Conservation (phyloP, 306 rosid species). For the Castanospermum australe region DNA sequence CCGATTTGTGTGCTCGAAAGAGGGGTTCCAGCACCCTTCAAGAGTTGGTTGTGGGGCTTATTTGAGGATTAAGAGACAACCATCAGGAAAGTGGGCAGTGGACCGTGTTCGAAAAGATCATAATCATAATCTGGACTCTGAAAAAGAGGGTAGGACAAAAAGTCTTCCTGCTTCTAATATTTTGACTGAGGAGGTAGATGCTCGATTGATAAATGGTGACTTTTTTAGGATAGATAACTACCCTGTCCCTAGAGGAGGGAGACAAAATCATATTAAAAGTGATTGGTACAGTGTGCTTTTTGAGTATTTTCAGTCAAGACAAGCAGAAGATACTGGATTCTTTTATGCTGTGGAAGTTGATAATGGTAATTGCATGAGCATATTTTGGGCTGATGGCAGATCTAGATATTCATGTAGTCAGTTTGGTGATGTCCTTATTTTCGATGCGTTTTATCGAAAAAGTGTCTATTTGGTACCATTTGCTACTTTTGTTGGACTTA, state of each 20-base stretch:
- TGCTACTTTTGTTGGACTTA: conserved; percentile 85
- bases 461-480: conserved; percentile 76
- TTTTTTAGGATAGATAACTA: conserved; percentile 56
- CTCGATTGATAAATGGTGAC: conserved; percentile 60
- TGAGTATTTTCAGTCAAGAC: conserved; percentile 83
- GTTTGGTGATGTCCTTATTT: conserved; percentile 80
- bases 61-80: conserved; percentile 87
- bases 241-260: conserved; percentile 47
- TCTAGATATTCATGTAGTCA: conserved; percentile 90
- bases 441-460: conserved; percentile 81
- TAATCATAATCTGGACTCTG: conserved; percentile 73
- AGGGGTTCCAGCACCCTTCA: conserved; percentile 96
- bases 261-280: conserved; percentile 76
- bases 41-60: conserved; percentile 93
- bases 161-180: conserved; percentile 53
- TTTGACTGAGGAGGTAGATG: conserved; percentile 59
- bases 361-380: conserved; percentile 76
- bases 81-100: conserved; percentile 82
- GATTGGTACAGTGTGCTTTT: conserved; percentile 78
- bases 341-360: conserved; percentile 83
- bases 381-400: conserved; percentile 98
- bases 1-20: conserved; percentile 92
- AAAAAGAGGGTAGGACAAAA: conserved; percentile 40
- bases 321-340: conserved; percentile 91
- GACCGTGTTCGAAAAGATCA: conserved; percentile 85